Base-by-base conservation (phyloP, 345 rosid species). In the Hibiscus tridactylites region DNA sequence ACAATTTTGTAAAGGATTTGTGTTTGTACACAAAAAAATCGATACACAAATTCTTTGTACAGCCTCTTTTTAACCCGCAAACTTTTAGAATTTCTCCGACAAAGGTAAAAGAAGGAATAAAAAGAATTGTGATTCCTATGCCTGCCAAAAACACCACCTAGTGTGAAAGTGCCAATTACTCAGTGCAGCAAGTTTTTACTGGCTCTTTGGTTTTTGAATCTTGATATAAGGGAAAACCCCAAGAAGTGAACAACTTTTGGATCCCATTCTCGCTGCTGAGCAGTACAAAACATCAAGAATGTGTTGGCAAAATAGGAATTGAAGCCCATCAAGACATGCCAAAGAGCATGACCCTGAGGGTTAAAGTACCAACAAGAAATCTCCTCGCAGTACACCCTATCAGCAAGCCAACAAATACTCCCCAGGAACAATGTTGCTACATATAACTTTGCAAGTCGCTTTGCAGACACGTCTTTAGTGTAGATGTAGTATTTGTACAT, bases 221-320 rank as follows among this genome's bases (percentile, higher is more conserved):
- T 84, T 92, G 79, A 94, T 93, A 58, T 88, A 89, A 0, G 99
- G 99, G 72, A 90, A 31, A 86, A 12, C 13, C 97, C 93, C 78
- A 86, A 66, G 60, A 81, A 65, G 62, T 77, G 74, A 68, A 78
- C 85, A 12, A 91, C 90, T 70, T 83, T 85, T 0, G 99, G 97
- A 53, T 80, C 69, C 99, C 99, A 92, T 3, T 83, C 85, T 17
- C 83, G 81, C 68, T 91, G 98, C 76, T 89, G 84, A 52, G 98
- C 98, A 52, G 97, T 88, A 58, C 97, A 91, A 76, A 94, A 94
- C 98, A 94, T 94, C 81, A 94, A 75, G 83, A 90, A 94, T 1
- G 91, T 88, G 82, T 94, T 94, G 24, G 97, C 97, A 24, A 74
- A 90, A 80, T 92, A 94, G 1, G 93, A 84, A 76, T 88, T 89